Evolutionary conservation across 108 stramenopile genomes (phyloP).

Genomic region (Ochromonas danica): DNA sequence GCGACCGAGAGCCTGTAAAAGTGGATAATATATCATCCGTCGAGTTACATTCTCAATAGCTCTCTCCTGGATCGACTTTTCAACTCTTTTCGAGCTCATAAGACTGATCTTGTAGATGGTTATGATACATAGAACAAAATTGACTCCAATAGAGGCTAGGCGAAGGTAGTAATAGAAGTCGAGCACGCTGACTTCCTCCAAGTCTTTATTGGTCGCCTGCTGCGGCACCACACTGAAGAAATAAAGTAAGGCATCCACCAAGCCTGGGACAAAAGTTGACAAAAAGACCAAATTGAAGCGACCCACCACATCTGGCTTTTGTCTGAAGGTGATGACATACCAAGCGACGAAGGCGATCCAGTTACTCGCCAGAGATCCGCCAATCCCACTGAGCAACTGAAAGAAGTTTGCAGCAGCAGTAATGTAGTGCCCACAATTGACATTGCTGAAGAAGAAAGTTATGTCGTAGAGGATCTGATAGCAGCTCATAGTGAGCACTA

Average conservation of each 20-base stretch:
- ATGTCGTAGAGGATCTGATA: conserved; percentile 6
- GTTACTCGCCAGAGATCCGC: background rate
- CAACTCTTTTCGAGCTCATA: background rate
- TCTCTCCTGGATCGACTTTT: background rate
- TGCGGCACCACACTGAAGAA: too few species aligned
- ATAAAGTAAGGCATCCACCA: too few species aligned
- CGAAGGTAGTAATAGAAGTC: conserved; percentile 2
- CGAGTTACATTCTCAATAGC: background rate
- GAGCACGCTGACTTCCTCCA: too few species aligned
- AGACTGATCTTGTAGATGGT: background rate
- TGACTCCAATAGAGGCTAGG: background rate
- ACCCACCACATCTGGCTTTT: too few species aligned
- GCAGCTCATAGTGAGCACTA: background rate
- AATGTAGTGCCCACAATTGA: background rate
- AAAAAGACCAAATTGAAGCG: too few species aligned
- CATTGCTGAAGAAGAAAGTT: background rate
- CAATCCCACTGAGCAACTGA: background rate
- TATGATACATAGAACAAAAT: background rate
- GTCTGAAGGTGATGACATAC: too few species aligned
- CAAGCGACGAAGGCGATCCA: background rate
- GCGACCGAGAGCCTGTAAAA: background rate
- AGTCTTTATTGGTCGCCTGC: too few species aligned
- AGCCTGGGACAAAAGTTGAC: too few species aligned
- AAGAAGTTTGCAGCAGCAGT: background rate
- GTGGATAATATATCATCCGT: conserved; percentile 1